phyloP scores from a whole-genome alignment of 768 basidiomycete genomes.

The Kwoniella newhampshirensis region DNA sequence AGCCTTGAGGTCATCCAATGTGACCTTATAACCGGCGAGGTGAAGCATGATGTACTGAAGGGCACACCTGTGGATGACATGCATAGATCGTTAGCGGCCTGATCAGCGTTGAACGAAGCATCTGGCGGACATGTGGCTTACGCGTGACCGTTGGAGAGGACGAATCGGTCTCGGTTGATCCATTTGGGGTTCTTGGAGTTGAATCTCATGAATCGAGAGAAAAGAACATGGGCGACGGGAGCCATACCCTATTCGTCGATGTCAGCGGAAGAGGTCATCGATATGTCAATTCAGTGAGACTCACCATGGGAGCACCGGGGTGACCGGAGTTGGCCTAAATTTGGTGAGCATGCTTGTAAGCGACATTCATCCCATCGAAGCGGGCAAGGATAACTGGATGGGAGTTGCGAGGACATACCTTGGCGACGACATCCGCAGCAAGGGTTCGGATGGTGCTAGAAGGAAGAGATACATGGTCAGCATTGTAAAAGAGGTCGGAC shows the following conservation, averaged over 20 bases:
- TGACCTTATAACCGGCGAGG: conserved; percentile 85
- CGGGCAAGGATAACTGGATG: background rate
- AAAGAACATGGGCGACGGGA: conserved; percentile 53
- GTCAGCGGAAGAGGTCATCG: conserved; percentile 7
- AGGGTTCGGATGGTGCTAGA: conserved; percentile 52
- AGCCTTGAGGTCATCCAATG: conserved; percentile 84
- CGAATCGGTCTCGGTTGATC: conserved; percentile 96
- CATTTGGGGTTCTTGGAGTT: conserved; percentile 87
- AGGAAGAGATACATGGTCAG: background rate
- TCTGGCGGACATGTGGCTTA: conserved; percentile 23
- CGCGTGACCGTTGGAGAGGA: conserved; percentile 87
- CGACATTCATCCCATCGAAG: background rate
- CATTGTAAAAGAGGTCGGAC: background rate
- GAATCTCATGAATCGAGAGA: conserved; percentile 73
- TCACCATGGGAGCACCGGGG: conserved; percentile 89
- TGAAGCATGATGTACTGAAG: conserved; percentile 91
- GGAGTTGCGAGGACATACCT: conserved; percentile 47
- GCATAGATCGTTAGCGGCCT: background rate
- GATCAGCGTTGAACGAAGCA: background rate
- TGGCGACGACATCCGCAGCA: conserved; percentile 54
- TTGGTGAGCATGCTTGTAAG: conserved; percentile 1
- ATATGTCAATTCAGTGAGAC: conserved; percentile 51
- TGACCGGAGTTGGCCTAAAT: conserved; percentile 85
- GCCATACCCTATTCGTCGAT: conserved; percentile 43
- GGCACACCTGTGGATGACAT: conserved; percentile 66